Evolutionary conservation across 2,329 filamentous ascomycete species (phyloP), one percentile per base, ranked within the genome.

Genomic region (Elsinoe australis): DNA sequence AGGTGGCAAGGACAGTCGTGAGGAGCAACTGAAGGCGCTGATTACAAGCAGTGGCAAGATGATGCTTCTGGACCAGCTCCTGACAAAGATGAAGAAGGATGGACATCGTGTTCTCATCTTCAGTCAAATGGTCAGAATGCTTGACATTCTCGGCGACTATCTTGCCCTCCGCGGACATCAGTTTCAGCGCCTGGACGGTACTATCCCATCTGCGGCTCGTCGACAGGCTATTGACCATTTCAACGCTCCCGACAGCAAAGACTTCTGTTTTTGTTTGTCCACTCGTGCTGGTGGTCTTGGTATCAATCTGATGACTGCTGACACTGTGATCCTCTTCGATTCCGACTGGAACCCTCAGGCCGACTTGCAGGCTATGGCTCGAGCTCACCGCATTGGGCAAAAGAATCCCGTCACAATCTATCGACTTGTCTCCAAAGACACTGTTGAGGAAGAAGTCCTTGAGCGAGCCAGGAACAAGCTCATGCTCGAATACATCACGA

Each of bases 291-390:
- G 92, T 72, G 92, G 92, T 64, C 75, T 98, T n/a, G 92, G 92
- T 53, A 98, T 98, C 72, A 98, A 98, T 59, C 69, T 98, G 47
- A 98, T 96, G 87, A 96, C 92, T 18, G 92, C 92, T 5, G 94
- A 98, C 61, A 98, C 92, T 0, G 92, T 98, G 55, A 83, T 98
- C 58, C 83, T 98, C 35, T 98, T 96, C 59, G 94, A 98, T 64
- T 96, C 92, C 0, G 89, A 95, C 61, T 98, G 94, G 92, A 98
- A 98, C 57, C 94, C 92, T 14, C 92, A 98, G 64, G 92, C 92
- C 5, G 94, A 98, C 71, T 71, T 98, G 56, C 92, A 98, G 65
- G 92, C 92, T 32, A 98, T 98, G 92, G 92, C 92, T 51, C 84
- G 92, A 67, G 94, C 94, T 51, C 94, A 98, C 68, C 85, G 92